Conservation (phyloP, 176 grass and related monocot genomes). For the Hordeum vulgare region MorexV3_pseudomolecules_assembly NC_058519.1:53962737-53963236, state of each 20-base stretch:
- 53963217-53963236: not conserved
- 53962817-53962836: constrained; percentile 76
- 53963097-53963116: constrained; percentile 64
- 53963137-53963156: constrained; percentile 59
- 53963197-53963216: not conserved
- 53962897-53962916: not conserved
- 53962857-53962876: not conserved
- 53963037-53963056: constrained; percentile 45
- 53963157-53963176: constrained; percentile 10
- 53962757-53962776: constrained; percentile 25
- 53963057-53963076: constrained; percentile 70
- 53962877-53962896: not conserved
- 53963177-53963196: not conserved
- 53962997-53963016: constrained; percentile 68
- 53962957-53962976: constrained; percentile 79
- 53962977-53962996: constrained; percentile 63
- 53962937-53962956: constrained; percentile 67
- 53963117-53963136: constrained; percentile 79
- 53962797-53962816: constrained; percentile 76
- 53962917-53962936: not conserved
- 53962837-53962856: not conserved
- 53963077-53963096: constrained; percentile 63
- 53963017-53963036: constrained; percentile 68
- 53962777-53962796: constrained; percentile 52
- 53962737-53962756: constrained; percentile 48